phyloP scores from a whole-genome alignment of 2,329 filamentous ascomycete species.

The Erysiphe neolycopersici region DNA sequence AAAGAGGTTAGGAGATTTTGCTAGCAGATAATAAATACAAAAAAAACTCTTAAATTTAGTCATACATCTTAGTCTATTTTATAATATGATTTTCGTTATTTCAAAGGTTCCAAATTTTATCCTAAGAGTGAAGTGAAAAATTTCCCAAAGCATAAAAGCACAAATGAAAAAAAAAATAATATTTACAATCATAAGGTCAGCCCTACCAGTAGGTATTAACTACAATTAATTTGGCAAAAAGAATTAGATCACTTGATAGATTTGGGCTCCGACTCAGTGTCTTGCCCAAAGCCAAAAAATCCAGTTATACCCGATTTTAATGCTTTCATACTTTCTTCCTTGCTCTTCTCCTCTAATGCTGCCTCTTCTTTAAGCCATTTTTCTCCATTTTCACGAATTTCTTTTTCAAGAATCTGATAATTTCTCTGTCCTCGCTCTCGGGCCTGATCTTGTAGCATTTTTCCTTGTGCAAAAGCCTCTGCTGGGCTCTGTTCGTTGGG shows the following conservation, averaged over 20 bases:
- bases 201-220: no score
- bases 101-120: no score
- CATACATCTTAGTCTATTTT: no score
- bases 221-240: neutral
- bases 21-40: no score
- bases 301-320: conserved; percentile 60
- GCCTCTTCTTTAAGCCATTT: conserved; percentile 92
- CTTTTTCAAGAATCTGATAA: conserved; percentile 69
- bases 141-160: no score
- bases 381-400: conserved; percentile 80
- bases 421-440: conserved; percentile 74
- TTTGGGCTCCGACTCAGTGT: neutral
- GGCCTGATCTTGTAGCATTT: conserved; percentile 90
- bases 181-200: no score
- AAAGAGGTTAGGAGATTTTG: no score
- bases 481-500: conserved; percentile 32
- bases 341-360: conserved; percentile 60
- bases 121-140: no score
- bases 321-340: conserved; percentile 72
- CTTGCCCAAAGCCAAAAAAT: conserved; percentile 6
- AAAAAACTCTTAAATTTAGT: no score
- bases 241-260: neutral
- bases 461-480: conserved; percentile 68
- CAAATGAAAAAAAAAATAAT: no score
- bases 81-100: no score